Conservation (phyloP, 495 filamentous ascomycete genomes). For the Penicillium parvum region DNA sequence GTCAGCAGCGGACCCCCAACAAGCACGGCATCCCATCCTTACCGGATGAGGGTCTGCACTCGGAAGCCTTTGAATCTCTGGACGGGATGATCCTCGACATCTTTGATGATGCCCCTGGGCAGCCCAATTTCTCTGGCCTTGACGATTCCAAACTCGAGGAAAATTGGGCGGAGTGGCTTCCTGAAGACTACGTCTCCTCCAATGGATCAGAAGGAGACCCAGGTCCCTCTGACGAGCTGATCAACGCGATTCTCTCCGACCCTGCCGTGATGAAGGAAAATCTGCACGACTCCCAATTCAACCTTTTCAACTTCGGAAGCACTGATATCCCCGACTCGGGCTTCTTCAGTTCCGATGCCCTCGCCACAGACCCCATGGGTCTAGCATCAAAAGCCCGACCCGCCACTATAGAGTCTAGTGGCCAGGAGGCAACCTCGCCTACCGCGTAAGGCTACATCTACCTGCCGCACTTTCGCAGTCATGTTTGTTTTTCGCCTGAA, state of each 20-base stretch:
- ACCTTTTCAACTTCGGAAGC: conserved; percentile 30
- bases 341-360: conserved; percentile 39
- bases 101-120: conserved; percentile 27
- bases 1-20: conserved; percentile 24
- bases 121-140: conserved; percentile 25
- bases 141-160: conserved; percentile 19
- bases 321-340: conserved; percentile 33
- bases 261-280: conserved; percentile 30
- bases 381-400: conserved; percentile 22
- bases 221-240: conserved; percentile 30
- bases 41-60: conserved; percentile 19
- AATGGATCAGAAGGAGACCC: conserved; percentile 24
- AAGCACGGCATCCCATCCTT: conserved; percentile 23
- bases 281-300: conserved; percentile 22
- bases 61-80: conserved; percentile 27
- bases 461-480: conserved; percentile 1
- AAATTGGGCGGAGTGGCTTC: conserved; percentile 41
- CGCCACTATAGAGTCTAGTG: conserved; percentile 8
- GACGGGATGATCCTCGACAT: conserved; percentile 43
- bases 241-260: conserved; percentile 40
- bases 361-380: conserved; percentile 23
- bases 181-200: conserved; percentile 35
- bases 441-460: conserved; percentile 8
- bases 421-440: conserved; percentile 17
- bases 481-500: conserved; percentile 8